A percentile compares a stretch with the other conserved stretches of the same genome.
These are phyloP conservation scores for Lachancea kluyveri DNA, from an alignment of 805 yeast genomes.

Conservation along the genomic window DNA sequence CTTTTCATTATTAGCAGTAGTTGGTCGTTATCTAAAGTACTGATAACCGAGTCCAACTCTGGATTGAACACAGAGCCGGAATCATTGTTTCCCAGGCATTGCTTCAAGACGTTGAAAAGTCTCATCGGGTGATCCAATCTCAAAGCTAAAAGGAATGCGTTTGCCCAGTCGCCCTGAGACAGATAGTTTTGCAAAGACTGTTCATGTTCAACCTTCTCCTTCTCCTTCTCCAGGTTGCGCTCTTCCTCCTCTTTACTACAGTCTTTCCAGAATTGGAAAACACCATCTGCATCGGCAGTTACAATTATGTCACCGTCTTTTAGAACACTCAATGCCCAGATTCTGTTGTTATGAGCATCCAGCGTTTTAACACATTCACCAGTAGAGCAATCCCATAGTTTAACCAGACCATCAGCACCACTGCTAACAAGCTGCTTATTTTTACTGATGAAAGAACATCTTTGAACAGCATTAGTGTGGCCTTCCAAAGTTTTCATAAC, in stretches of 20 bases:
- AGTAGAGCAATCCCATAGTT: slow-evolving; percentile 75
- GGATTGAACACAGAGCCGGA: slow-evolving; percentile 41
- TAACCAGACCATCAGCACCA: slow-evolving; percentile 93
- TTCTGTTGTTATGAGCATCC: slow-evolving; percentile 90
- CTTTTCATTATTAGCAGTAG: slow-evolving; percentile 59
- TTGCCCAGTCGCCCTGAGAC: slow-evolving; percentile 69
- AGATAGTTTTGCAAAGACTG: slow-evolving; percentile 78
- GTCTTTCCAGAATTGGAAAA: slow-evolving; percentile 84
- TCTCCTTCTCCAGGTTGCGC: slow-evolving; percentile 44
- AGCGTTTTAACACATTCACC: slow-evolving; percentile 81
- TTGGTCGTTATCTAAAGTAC: slow-evolving; percentile 52
- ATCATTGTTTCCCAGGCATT: slow-evolving; percentile 38
- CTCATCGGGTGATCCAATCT: slow-evolving; percentile 88
- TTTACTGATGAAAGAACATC: slow-evolving; percentile 62
- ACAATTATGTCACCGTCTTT: slow-evolving; percentile 64
- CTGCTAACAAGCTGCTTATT: slow-evolving; percentile 62
- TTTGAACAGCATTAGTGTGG: slow-evolving; percentile 86
- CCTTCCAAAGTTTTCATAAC: slow-evolving; percentile 87
- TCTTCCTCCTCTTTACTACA: slow-evolving; percentile 67
- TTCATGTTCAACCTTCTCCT: slow-evolving; percentile 71
- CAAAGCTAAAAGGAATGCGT: slow-evolving; percentile 81
- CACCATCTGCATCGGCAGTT: slow-evolving; percentile 94
- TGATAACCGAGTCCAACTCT: slow-evolving; percentile 60
- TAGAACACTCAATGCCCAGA: slow-evolving; percentile 78
- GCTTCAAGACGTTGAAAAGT: slow-evolving; percentile 67